phyloP scores from a whole-genome alignment of 2,329 filamentous ascomycete species.

The Colletotrichum tropicicola region DNA sequence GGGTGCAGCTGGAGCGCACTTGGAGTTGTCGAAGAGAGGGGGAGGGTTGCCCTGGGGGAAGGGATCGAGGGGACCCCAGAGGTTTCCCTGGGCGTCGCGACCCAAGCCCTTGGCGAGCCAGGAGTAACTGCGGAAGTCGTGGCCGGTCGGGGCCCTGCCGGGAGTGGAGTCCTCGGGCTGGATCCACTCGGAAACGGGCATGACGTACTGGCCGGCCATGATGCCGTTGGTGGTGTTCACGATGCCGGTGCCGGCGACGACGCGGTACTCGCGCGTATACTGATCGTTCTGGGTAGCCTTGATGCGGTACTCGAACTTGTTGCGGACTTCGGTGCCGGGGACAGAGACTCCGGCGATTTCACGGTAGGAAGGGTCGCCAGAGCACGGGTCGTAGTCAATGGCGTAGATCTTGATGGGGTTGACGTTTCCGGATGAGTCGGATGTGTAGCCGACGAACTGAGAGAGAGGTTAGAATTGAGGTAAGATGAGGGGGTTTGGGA shows the following conservation, averaged over 20 bases:
- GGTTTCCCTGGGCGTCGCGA: conserved; percentile 35
- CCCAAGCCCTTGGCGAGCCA: conserved; percentile 40
- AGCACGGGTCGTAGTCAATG: conserved; percentile 52
- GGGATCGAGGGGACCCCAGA: conserved; percentile 48
- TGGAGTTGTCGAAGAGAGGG: conserved; percentile 24
- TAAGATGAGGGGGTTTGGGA: rapidly evolving
- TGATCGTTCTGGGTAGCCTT: conserved; percentile 37
- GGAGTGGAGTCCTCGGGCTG: conserved; percentile 50
- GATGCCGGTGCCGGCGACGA: conserved; percentile 43
- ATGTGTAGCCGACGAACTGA: conserved; percentile 49
- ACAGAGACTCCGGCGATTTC: conserved; percentile 43
- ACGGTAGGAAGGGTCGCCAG: conserved; percentile 45
- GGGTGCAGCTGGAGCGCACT: conserved; percentile 4
- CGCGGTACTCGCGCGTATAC: conserved; percentile 51
- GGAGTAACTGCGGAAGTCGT: conserved; percentile 45
- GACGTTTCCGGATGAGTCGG: conserved; percentile 38
- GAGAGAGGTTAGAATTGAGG: background rate
- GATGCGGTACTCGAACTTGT: conserved; percentile 49
- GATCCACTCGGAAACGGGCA: conserved; percentile 52
- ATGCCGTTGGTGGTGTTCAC: conserved; percentile 47
- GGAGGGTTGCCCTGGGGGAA: conserved; percentile 35
- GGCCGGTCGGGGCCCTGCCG: conserved; percentile 40
- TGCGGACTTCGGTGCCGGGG: conserved; percentile 40
- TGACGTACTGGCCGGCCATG: conserved; percentile 49
- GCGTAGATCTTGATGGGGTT: conserved; percentile 45